phyloP scores from a whole-genome alignment of 1,284 basidiomycete species.

The Marasmius tenuissimus region DNA sequence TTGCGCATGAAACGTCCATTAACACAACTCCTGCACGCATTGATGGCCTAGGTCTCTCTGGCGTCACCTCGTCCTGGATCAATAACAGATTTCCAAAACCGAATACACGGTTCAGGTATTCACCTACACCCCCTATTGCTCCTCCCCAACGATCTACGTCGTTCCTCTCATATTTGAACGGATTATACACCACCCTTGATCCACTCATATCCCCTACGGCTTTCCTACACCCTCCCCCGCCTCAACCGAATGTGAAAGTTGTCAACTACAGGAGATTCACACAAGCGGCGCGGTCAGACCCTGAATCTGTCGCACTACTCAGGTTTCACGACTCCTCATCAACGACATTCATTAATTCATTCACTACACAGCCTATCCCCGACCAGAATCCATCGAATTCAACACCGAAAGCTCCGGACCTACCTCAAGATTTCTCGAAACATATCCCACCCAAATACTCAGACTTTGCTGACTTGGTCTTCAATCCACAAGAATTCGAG shows the following conservation, averaged over 20 bases:
- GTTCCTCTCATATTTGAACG: no score
- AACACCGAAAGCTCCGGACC: no score
- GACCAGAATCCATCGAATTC: neutral
- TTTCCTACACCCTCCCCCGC: neutral
- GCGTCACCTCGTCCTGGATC: neutral
- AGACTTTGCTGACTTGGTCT: slow-evolving; percentile 9
- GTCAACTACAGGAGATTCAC: neutral
- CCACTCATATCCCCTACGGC: neutral
- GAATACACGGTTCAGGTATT: no score
- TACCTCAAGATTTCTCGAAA: no score
- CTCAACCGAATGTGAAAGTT: neutral
- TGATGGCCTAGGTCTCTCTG: neutral
- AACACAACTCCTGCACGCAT: neutral
- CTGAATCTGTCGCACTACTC: neutral
- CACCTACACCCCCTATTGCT: neutral
- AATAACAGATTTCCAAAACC: no score
- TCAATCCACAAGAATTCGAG: slow-evolving; percentile 19
- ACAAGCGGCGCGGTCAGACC: neutral
- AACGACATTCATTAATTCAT: neutral
- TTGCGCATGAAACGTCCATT: neutral
- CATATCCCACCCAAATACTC: neutral
- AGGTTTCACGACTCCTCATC: neutral
- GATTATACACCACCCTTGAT: neutral
- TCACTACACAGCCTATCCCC: neutral
- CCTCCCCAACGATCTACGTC: no score